A percentile compares a stretch with the other conserved stretches of the same genome.
These are phyloP conservation scores for Candolleomyces eurysporus DNA, from an alignment of 768 basidiomycete species.

Conservation along the genomic window DNA sequence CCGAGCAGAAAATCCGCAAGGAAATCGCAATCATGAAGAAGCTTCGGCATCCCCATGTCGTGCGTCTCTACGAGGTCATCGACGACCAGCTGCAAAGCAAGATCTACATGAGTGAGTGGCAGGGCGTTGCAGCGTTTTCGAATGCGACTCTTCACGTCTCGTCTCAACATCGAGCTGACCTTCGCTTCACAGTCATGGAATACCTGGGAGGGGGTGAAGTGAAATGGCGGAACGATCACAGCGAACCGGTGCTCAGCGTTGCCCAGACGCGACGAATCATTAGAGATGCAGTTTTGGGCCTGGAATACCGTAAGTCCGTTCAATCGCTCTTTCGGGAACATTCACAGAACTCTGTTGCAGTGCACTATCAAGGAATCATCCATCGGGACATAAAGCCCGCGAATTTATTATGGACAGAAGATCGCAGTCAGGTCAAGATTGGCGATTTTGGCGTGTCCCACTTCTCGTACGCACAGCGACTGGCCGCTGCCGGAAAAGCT, in stretches of 20 bases:
- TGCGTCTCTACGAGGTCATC: slow-evolving; percentile 89
- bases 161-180: slow-evolving; percentile 9
- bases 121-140: neutral
- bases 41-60: slow-evolving; percentile 85
- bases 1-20: slow-evolving; percentile 81
- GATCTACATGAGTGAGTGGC: slow-evolving; percentile 86
- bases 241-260: slow-evolving; percentile 76
- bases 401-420: slow-evolving; percentile 88
- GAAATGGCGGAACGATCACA: slow-evolving; percentile 70
- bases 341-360: slow-evolving; percentile 39
- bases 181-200: slow-evolving; percentile 74
- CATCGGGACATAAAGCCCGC: slow-evolving; percentile 99
- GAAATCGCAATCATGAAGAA: slow-evolving; percentile 99
- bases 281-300: slow-evolving; percentile 89
- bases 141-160: neutral
- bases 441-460: slow-evolving; percentile 98
- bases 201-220: slow-evolving; percentile 95
- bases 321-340: slow-evolving; percentile 10
- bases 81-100: slow-evolving; percentile 86
- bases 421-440: slow-evolving; percentile 91
- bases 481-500: slow-evolving; percentile 59
- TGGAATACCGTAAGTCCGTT: slow-evolving; percentile 82
- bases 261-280: slow-evolving; percentile 85
- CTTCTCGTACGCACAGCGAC: slow-evolving; percentile 85
- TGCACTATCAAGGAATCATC: slow-evolving; percentile 97